Conservation (phyloP, 768 basidiomycete species). For the Floccularia luteovirens region DNA sequence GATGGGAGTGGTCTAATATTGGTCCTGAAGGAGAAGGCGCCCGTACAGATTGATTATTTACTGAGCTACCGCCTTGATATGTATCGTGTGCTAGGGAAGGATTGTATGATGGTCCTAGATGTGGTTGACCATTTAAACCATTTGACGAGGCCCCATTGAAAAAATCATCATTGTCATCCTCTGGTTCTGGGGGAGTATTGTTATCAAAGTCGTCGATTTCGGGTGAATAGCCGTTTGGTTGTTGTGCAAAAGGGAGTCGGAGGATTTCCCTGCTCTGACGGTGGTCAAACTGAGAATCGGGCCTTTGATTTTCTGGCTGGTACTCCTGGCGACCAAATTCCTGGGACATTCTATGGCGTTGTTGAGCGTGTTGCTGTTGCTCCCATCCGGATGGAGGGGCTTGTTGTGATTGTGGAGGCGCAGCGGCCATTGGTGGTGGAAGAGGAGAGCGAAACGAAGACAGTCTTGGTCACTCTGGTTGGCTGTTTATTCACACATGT, state of each 20-base stretch:
- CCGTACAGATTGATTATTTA: conserved; percentile 49
- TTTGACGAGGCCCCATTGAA: conserved; percentile 24
- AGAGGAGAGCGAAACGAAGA: background rate
- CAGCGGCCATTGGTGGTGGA: conserved; percentile 16
- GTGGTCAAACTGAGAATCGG: conserved; percentile 1
- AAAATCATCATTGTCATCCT: conserved; percentile 42
- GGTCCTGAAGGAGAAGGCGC: conserved; percentile 61
- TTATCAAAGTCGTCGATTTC: conserved; percentile 34
- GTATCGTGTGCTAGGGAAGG: conserved; percentile 15
- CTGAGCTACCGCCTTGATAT: conserved; percentile 28
- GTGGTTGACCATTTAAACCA: conserved; percentile 14
- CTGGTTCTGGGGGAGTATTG: conserved; percentile 27
- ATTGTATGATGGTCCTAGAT: conserved; percentile 21
- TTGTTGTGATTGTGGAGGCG: conserved; percentile 12
- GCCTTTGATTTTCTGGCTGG: background rate
- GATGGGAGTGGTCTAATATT: conserved; percentile 86
- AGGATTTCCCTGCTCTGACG: conserved; percentile 16
- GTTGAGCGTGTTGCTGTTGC: conserved; percentile 13
- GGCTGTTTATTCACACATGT: too few relatives aligned
- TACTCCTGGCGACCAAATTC: conserved; percentile 15
- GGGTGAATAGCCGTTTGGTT: conserved; percentile 24
- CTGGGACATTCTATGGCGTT: conserved; percentile 16
- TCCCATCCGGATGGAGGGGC: conserved; percentile 11
- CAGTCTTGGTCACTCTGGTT: background rate
- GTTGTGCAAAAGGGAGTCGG: conserved; percentile 13